phyloP scores from a whole-genome alignment of 2,329 filamentous ascomycete species.

The Didymella lethalis region DNA sequence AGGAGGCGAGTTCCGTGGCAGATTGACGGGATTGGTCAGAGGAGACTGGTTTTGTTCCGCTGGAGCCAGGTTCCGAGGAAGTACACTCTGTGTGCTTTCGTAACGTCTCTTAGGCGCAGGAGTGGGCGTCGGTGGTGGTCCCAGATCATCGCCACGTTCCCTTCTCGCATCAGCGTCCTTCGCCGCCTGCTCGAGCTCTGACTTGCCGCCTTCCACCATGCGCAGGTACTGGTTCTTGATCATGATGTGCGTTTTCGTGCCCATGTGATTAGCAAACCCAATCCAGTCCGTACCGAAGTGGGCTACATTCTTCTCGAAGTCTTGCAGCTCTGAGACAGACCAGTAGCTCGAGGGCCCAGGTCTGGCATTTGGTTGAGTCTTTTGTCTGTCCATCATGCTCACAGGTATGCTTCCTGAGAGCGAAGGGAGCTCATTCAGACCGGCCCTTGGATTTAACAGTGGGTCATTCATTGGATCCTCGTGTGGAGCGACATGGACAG shows the following conservation, averaged over 20 bases:
- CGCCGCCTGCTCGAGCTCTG: slow-evolving; percentile 54
- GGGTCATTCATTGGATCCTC: slow-evolving; percentile 43
- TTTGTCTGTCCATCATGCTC: slow-evolving; percentile 48
- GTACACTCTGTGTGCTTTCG: slow-evolving; percentile 51
- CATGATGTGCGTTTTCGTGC: slow-evolving; percentile 87
- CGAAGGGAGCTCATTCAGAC: slow-evolving; percentile 10
- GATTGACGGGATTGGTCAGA: slow-evolving; percentile 30
- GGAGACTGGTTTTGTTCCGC: slow-evolving; percentile 54
- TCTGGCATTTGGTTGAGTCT: slow-evolving; percentile 52
- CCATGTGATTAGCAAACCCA: slow-evolving; percentile 79
- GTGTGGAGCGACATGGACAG: slow-evolving; percentile 33
- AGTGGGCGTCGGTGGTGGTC: slow-evolving; percentile 59
- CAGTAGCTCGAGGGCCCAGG: slow-evolving; percentile 81
- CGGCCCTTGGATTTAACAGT: slow-evolving; percentile 18
- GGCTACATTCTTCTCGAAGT: slow-evolving; percentile 75
- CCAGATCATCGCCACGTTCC: slow-evolving; percentile 56
- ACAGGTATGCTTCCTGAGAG: slow-evolving; percentile 27
- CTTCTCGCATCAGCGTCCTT: slow-evolving; percentile 53
- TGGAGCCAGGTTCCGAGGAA: slow-evolving; percentile 55
- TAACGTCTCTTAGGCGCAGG: slow-evolving; percentile 58
- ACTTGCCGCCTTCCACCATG: slow-evolving; percentile 54
- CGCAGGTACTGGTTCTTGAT: slow-evolving; percentile 63
- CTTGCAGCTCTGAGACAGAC: slow-evolving; percentile 81
- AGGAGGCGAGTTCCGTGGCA: slow-evolving; percentile 52
- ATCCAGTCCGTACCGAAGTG: slow-evolving; percentile 83